A percentile compares a stretch with the other conserved stretches of the same genome.
These are phyloP conservation scores for Collybia mongolica DNA, from an alignment of 768 basidiomycete genomes.

Conservation along the genomic window DNA sequence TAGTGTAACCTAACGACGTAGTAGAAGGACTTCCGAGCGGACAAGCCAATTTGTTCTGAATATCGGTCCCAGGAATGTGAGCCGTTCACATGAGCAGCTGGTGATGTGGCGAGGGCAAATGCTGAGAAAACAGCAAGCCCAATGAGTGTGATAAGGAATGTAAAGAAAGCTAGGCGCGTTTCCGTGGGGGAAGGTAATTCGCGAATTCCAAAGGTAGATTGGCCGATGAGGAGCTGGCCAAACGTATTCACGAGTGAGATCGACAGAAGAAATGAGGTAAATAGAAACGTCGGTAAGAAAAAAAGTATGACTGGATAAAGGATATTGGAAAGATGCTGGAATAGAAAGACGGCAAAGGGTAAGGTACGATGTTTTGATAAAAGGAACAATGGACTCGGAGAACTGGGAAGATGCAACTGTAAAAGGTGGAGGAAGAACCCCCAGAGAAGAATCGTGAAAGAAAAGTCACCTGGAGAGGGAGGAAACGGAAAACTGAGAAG, in stretches of 20 bases:
- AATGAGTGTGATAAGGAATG: slow-evolving; percentile 30
- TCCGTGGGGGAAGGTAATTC: slow-evolving; percentile 40
- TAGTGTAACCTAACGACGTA: slow-evolving; percentile 33
- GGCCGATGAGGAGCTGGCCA: not conserved
- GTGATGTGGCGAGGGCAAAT: slow-evolving; percentile 27
- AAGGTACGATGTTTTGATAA: slow-evolving; percentile 35
- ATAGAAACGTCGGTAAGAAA: slow-evolving; percentile 47
- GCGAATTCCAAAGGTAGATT: not conserved
- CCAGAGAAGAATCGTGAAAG: slow-evolving; percentile 41
- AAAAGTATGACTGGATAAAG: slow-evolving; percentile 40
- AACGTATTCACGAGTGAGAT: slow-evolving; percentile 39
- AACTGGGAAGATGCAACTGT: slow-evolving; percentile 42
- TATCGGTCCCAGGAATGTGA: slow-evolving; percentile 47
- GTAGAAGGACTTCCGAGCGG: slow-evolving; percentile 41
- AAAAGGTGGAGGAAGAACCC: slow-evolving; percentile 40
- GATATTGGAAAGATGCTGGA: slow-evolving; percentile 32
- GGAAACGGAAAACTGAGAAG: slow-evolving; percentile 36
- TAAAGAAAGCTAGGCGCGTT: slow-evolving; percentile 42
- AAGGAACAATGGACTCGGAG: slow-evolving; percentile 45
- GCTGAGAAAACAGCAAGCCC: slow-evolving; percentile 33
- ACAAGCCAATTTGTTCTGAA: slow-evolving; percentile 37
- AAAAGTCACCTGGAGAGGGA: slow-evolving; percentile 36
- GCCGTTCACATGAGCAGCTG: slow-evolving; percentile 1
- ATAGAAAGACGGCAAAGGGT: slow-evolving; percentile 44
- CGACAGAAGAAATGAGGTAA: slow-evolving; percentile 44